Evolutionary conservation across 108 stramenopile genomes (phyloP), one percentile per base, ranked within the genome.

Genomic region (Thalassiosira profunda): DNA sequence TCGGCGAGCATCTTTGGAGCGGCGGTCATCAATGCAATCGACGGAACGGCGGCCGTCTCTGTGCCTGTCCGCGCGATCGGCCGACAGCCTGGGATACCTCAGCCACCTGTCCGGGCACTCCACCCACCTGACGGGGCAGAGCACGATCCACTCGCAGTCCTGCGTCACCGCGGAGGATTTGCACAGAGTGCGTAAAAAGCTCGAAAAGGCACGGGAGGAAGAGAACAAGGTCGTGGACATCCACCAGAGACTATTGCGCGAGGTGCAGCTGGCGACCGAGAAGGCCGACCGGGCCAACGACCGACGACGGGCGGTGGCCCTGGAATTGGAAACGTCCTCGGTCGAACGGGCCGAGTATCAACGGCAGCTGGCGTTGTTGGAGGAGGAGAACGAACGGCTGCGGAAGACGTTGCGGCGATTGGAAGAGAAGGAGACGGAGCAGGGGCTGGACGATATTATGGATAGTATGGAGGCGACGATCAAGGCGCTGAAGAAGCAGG

Each of bases 391-490:
- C 43, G 28, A 42, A 37, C 62, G 48, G 43, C 25, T 76, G 30
- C 26, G 23, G 35, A 29, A 4, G 5, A 58, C 12, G 28, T 37
- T 76, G 23, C 58, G 41, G 25, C 55, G 29, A 44, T 33, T 47
- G 30, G 61, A 68, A 46, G 75, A 76, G 12, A 49, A 46, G 37
- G 75, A 76, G 35, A 61, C 55, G 17, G 44, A 41, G 15, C 63
- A 63, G 46, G 40, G 60, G 20, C 17, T 76, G 1, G 67, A 67
- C 63, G 67, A 68, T 62, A 61, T 76, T 20, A 48, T 76, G 38
- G 60, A 68, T 57, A 60, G 54, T n/a, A 62, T 76, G 75, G 59
- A 76, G 15, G 40, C 66, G 10, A 76, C 67, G 45, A 76, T 76
- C 45, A 62, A 33, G 35, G 59, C 60, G 12, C 42, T 67, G 66